Conservation (phyloP, 495 filamentous ascomycete species). For the Penicillium paradoxum region DNA sequence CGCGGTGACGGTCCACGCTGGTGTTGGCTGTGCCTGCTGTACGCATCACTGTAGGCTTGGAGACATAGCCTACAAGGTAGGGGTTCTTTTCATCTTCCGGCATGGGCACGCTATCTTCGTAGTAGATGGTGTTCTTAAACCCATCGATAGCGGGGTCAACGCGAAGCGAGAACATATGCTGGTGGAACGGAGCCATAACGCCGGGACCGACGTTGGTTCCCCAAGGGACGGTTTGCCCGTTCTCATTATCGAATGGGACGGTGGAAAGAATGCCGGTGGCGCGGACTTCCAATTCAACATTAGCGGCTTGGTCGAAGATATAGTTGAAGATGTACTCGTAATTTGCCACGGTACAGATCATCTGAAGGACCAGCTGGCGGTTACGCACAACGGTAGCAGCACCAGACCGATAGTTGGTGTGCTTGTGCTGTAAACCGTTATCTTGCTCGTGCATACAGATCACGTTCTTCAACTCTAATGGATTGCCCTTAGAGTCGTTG, state of each 20-base stretch:
- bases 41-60: constrained; percentile 54
- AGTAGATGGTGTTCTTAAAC: constrained; percentile 61
- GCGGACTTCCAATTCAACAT: constrained; percentile 72
- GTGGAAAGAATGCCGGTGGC: constrained; percentile 86
- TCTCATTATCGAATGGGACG: constrained; percentile 62
- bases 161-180: constrained; percentile 87
- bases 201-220: constrained; percentile 86
- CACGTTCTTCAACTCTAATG: constrained; percentile 51
- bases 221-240: constrained; percentile 59
- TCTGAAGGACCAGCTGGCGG: constrained; percentile 62
- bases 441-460: constrained; percentile 68
- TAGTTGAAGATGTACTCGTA: constrained; percentile 85
- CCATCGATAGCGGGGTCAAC: constrained; percentile 81
- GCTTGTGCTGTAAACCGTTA: constrained; percentile 60
- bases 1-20: constrained; percentile 57
- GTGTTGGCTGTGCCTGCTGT: constrained; percentile 61
- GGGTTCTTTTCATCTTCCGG: constrained; percentile 73
- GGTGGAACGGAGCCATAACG: constrained; percentile 73
- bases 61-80: constrained; percentile 70
- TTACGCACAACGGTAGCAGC: constrained; percentile 56
- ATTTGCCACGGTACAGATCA: constrained; percentile 73
- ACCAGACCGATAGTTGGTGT: constrained; percentile 61
- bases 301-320: constrained; percentile 80
- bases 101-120: constrained; percentile 68
- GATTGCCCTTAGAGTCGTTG: constrained; percentile 51